These are phyloP conservation scores for Bruguiera sexangula DNA, from an alignment of 345 rosid genomes.

Conservation along the genomic window DNA sequence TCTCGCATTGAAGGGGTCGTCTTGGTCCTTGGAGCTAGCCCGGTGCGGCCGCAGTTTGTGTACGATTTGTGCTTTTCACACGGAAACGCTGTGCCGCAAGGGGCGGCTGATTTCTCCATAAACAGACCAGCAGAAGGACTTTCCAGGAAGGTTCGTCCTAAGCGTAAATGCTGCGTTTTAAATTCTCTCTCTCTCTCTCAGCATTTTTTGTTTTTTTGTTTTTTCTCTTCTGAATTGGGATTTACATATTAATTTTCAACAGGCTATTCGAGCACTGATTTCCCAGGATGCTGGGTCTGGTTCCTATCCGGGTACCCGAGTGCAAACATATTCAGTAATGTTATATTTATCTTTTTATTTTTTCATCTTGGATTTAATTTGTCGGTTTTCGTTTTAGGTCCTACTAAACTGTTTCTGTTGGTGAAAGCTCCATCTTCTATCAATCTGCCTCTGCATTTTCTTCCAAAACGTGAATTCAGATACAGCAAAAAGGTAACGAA, in stretches of 20 bases:
- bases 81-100: constrained; percentile 24
- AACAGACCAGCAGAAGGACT: constrained; percentile 64
- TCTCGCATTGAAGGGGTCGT: constrained; percentile 46
- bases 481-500: constrained; percentile 66
- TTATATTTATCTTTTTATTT: neutral
- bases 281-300: constrained; percentile 75
- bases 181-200: too few relatives aligned
- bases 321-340: constrained; percentile 6
- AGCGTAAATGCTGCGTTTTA: constrained; percentile 4
- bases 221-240: neutral
- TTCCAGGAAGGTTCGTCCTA: constrained; percentile 62
- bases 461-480: constrained; percentile 92
- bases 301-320: constrained; percentile 63
- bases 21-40: constrained; percentile 70
- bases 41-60: constrained; percentile 65
- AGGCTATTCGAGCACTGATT: constrained; percentile 78
- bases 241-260: constrained; percentile 12
- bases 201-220: neutral
- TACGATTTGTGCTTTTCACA: constrained; percentile 55
- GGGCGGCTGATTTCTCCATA: constrained; percentile 47
- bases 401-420: constrained; percentile 71
- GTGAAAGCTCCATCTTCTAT: constrained; percentile 72
- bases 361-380: neutral
- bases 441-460: constrained; percentile 73
- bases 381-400: constrained; percentile 39